Percentiles rank a stretch among this genome's conserved stretches.
These are phyloP conservation scores for Beta vulgaris DNA, from an alignment of 148 eudicot genomes.

Conservation along the genomic window DNA sequence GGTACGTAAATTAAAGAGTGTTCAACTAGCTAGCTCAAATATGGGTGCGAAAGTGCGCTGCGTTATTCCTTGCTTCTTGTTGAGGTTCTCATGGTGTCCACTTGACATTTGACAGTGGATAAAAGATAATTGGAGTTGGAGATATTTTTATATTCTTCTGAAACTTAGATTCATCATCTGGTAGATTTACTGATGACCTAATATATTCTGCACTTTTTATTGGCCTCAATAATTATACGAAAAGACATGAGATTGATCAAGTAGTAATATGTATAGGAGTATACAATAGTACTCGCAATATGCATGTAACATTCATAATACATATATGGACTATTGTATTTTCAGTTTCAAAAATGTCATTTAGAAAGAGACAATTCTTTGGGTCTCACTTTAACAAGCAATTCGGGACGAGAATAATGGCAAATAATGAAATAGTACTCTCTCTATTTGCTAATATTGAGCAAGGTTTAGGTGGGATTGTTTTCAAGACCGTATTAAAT, in stretches of 20 bases:
- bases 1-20: not conserved
- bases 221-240: not conserved
- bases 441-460: no score
- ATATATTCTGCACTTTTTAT: slow-evolving; percentile 1
- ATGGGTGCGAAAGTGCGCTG: not conserved
- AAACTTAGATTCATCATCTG: not conserved
- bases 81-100: slow-evolving; percentile 17
- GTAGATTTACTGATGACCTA: not conserved
- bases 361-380: slow-evolving; percentile 8
- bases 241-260: slow-evolving; percentile 1
- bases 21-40: not conserved
- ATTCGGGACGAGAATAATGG: not conserved
- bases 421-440: slow-evolving; percentile 2
- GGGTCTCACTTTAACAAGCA: not conserved
- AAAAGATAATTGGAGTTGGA: not conserved
- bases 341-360: not conserved
- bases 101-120: not conserved
- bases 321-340: not conserved
- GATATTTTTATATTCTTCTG: slow-evolving; percentile 1
- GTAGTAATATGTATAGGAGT: not conserved
- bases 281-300: not conserved
- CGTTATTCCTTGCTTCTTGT: slow-evolving; percentile 2
- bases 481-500: no score
- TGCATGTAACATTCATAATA: not conserved
- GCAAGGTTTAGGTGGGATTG: no score